These are phyloP conservation scores for Leucoagaricus sp. DNA, from an alignment of 1,284 basidiomycete species.

Conservation along the genomic window DNA sequence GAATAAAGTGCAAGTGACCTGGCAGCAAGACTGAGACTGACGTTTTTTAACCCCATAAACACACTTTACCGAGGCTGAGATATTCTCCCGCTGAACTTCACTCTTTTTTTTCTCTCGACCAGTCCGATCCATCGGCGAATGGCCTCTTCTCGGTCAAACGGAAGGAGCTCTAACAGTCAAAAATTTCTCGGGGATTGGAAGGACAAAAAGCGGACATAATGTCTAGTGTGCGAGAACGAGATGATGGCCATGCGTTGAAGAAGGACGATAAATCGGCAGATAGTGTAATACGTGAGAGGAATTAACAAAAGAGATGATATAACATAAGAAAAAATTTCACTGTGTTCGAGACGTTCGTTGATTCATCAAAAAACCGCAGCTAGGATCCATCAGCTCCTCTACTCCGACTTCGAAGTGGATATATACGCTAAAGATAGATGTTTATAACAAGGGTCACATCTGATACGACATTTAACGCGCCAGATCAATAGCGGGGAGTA, in stretches of 20 bases:
- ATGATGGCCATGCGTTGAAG: not conserved
- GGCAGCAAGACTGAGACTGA: too few relatives aligned
- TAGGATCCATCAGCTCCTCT: not conserved
- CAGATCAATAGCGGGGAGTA: not conserved
- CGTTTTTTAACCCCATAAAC: too few relatives aligned
- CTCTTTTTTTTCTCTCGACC: too few relatives aligned
- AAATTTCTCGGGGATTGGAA: not conserved
- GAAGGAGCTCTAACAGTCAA: not conserved
- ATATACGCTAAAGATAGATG: slow-evolving; percentile 2
- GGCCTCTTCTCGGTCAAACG: not conserved
- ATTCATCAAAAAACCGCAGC: not conserved
- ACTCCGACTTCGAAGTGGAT: not conserved
- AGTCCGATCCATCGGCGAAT: not conserved
- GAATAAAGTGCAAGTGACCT: too few relatives aligned
- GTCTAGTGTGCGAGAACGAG: slow-evolving; percentile 1
- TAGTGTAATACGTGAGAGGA: not conserved
- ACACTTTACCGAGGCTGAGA: not conserved
- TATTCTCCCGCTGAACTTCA: not conserved
- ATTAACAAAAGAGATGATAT: not conserved
- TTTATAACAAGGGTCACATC: not conserved
- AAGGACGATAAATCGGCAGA: not conserved
- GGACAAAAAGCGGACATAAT: not conserved
- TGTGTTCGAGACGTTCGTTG: too few relatives aligned
- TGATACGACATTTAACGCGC: not conserved
- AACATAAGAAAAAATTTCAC: not conserved